These are phyloP conservation scores for Syzygium grande DNA, from an alignment of 345 rosid species.

Conservation along the genomic window DNA sequence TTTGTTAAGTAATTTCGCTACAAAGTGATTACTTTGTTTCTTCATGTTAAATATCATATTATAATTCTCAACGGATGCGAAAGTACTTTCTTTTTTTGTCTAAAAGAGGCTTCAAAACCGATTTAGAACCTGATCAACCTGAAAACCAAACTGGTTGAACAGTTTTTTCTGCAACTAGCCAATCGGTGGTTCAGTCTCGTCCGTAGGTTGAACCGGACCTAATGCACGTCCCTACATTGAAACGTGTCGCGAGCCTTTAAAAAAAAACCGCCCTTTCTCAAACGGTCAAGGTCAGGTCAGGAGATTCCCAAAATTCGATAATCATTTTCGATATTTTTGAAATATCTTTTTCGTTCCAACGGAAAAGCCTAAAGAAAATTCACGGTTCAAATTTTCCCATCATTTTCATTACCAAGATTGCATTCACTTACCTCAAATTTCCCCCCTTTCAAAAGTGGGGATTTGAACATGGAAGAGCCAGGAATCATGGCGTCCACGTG, in stretches of 20 bases:
- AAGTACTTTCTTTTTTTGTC: background rate
- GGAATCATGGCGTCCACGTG: background rate
- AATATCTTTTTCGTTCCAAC: too few species aligned
- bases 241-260: background rate
- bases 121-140: background rate
- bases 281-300: background rate
- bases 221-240: background rate
- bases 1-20: background rate
- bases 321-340: rapidly evolving
- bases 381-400: background rate
- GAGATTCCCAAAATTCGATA: background rate
- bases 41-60: background rate
- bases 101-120: background rate
- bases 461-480: background rate
- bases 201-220: rapidly evolving
- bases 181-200: rapidly evolving
- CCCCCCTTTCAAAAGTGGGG: background rate
- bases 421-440: background rate
- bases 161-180: rapidly evolving
- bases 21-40: background rate
- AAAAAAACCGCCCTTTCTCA: background rate
- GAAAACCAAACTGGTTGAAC: background rate
- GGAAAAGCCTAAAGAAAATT: background rate
- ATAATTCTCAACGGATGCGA: background rate
- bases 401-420: background rate